Conservation (phyloP, 225 moss, liverwort and hornwort genomes). For the Asterella californica region DNA sequence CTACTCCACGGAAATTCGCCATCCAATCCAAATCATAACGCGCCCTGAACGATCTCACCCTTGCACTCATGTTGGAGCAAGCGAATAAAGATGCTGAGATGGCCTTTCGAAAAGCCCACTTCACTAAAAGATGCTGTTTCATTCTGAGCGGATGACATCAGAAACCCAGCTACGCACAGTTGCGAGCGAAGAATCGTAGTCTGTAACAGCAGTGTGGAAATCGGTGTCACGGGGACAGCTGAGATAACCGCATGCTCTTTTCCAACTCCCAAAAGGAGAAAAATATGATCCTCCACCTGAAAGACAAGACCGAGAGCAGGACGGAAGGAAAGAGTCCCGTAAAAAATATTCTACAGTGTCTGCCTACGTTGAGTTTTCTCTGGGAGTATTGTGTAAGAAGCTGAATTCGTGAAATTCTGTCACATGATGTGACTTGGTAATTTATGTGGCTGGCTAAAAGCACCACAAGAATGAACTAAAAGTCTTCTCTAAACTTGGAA, state of each 20-base stretch:
- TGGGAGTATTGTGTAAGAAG: neutral
- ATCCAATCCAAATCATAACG: too few relatives aligned
- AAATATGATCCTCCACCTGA: neutral
- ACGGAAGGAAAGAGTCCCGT: neutral
- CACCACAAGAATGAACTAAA: conserved; percentile 19
- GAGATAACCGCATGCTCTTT: neutral
- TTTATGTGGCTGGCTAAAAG: conserved; percentile 11
- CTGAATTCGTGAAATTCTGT: conserved; percentile 4
- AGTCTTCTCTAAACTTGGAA: conserved; percentile 10
- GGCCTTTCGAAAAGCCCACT: neutral
- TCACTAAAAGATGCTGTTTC: neutral
- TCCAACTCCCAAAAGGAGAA: neutral
- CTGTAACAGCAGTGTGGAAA: neutral
- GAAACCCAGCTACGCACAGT: neutral
- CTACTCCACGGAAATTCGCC: too few relatives aligned
- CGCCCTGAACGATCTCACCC: too few relatives aligned
- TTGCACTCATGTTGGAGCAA: neutral
- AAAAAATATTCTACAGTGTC: neutral
- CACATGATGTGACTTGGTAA: neutral
- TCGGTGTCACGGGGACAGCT: neutral
- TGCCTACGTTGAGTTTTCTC: neutral
- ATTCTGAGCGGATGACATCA: neutral
- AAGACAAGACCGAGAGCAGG: neutral
- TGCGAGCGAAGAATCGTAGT: neutral
- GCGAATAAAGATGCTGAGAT: neutral